phyloP scores from a whole-genome alignment of 371 early-diverging fungal species.

The Rhizopus stolonifer region DNA sequence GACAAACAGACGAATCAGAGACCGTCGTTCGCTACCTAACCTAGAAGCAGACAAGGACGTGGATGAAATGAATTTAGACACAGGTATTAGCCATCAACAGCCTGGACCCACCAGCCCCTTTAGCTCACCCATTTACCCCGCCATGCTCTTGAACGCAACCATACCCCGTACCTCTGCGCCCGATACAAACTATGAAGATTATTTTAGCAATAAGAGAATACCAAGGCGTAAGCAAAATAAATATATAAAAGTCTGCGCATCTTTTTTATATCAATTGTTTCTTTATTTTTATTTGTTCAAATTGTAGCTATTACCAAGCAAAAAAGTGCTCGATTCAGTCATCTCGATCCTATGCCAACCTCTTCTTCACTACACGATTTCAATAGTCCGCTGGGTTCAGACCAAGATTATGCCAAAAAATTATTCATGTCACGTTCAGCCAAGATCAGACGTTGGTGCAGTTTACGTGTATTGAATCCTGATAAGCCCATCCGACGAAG shows the following conservation, averaged over 20 bases:
- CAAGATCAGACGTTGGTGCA: conserved; percentile 44
- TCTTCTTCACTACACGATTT: conserved; percentile 19
- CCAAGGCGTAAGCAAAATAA: neutral
- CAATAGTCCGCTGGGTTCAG: conserved; percentile 11
- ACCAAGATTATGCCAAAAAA: conserved; percentile 36
- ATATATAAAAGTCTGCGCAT: conserved; percentile 1
- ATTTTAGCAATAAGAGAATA: conserved; percentile 11
- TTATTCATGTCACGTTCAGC: conserved; percentile 46
- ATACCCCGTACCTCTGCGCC: conserved; percentile 6
- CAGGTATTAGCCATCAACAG: neutral
- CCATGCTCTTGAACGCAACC: conserved; percentile 25
- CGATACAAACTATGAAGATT: conserved; percentile 9
- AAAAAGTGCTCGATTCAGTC: neutral
- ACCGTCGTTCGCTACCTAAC: conserved; percentile 18
- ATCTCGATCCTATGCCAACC: conserved; percentile 7
- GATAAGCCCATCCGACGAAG: conserved; percentile 2
- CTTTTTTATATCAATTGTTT: neutral
- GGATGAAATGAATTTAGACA: conserved; percentile 35
- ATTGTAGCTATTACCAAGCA: conserved; percentile 1
- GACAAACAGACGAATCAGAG: conserved; percentile 19
- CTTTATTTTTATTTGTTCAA: neutral
- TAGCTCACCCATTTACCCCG: conserved; percentile 28
- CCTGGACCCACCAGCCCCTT: no score
- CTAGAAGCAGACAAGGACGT: conserved; percentile 40
- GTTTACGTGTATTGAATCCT: neutral